Base-by-base conservation (phyloP, 192 early-diverging fungal genomes). In the Coemansia sp. region DNA sequence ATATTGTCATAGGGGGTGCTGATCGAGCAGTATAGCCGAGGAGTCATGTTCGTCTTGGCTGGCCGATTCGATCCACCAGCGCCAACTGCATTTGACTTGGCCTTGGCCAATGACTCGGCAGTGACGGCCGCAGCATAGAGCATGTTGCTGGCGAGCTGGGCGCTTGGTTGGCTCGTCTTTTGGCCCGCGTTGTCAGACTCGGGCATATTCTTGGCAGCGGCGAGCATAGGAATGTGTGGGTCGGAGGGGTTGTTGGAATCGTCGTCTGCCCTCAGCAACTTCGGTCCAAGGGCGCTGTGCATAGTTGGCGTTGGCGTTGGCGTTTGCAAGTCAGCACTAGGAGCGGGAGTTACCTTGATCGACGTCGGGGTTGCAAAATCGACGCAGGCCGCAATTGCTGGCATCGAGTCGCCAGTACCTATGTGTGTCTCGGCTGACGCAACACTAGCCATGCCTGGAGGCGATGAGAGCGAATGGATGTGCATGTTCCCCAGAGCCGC, bases 341-440 rank as follows among this genome's bases (percentile, higher is more conserved):
- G 80, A 18, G 67, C 76, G 9, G 80, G 80, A 13, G 80, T 83
- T 64, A 75, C 67, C 52, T 67, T 75, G 40, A 73, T 71, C 20
- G 80, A 83, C 15, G 72, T 73, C 5, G 80, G 76, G 13, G 80
- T 78, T 5, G 80, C 80, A 41, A 83, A 67, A 22, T 83, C 76
- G 3, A 64, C 60, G 12, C 59, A 65, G 29, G 63, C 61, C 0
- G 46, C 57, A 9, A 70, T 42, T 7, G 72, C 34, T 29, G 44
- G 10, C 22, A 59, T 18, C 7, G 73, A 61, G 31, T 83, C 80
- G 20, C 42, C 33, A 1, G 38, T 29, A 0, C 72, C 66, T 13
- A 71, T 54, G 18, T 82, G 80, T 20, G 72, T 64, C 38, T 75
- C 73, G 22, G 72, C 65, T 0, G 69, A 44, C 2, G 76, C 42